Evolutionary conservation across 2,329 filamentous ascomycete genomes (phyloP), one percentile per base, ranked within the genome.

Genomic region (Penicillium aurantiogriseum): DNA sequence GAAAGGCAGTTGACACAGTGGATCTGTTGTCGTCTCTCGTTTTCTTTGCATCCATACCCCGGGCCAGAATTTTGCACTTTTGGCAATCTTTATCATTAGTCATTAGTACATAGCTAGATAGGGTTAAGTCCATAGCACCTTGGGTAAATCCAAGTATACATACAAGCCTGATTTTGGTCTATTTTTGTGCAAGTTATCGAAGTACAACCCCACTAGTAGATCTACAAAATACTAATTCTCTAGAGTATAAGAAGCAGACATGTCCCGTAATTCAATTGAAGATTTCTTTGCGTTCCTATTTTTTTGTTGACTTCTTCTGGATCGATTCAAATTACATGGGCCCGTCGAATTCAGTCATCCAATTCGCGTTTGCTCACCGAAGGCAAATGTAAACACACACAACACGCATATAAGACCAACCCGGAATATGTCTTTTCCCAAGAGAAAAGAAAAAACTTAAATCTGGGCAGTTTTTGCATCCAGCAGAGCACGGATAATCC

Each of bases 321-420:
- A 56, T 69, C 63, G 64, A 69, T 67, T 69, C 67, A 67, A 70
- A 67, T 66, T 71, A 71, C 69, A 68, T 67, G 63, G 58, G 38
- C 57, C 45, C 55, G 45, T 56, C 59, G 61, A 60, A 59, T 66
- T 65, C 57, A 61, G 40, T 65, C 64, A 65, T 67, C 63, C 62
- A 67, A 67, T 66, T 64, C 64, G 62, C 63, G 56, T 60, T 67
- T 64, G 62, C 63, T 63, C 63, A 62, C 59, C 51, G 57, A 57
- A 62, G 56, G 47, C 59, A 64, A 61, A 65, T 60, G 63, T 63
- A 56, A 62, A 56, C 52, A 52, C 56, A 54, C 55, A 59, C 56
- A 51, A 44, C 38, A 61, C 40, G 53, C 40, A 56, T 33, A 56
- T 46, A 46, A 60, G 48, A 64, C 60, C 63, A 40, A 39, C 49